Conservation (phyloP, 257 asterid genomes). For the Solanum paucissectum region DNA sequence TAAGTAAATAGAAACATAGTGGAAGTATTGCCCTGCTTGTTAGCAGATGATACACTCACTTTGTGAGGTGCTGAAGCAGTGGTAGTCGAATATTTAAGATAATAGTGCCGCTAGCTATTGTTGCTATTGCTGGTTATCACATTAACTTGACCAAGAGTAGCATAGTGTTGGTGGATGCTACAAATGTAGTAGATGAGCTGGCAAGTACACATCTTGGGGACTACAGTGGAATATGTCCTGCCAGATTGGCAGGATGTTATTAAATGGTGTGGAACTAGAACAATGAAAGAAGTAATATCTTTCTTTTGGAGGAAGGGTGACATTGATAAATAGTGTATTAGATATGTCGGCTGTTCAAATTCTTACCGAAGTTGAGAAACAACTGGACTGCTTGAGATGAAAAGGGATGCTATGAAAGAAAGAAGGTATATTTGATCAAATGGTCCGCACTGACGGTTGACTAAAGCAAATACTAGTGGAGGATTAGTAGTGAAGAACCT, state of each 20-base stretch:
- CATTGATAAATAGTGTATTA: background rate
- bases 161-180: background rate
- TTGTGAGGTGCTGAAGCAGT: background rate
- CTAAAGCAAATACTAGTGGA: background rate
- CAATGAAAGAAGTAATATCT: background rate
- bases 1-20: background rate
- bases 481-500: background rate
- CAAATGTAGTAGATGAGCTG: background rate
- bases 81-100: background rate
- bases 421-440: background rate
- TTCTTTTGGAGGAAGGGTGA: background rate
- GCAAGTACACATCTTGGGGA: background rate
- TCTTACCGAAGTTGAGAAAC: background rate
- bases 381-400: background rate
- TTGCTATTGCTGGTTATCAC: background rate
- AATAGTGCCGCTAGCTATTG: background rate
- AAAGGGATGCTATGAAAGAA: background rate
- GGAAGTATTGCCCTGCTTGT: background rate
- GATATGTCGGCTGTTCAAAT: background rate
- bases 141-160: background rate
- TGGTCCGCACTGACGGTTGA: background rate
- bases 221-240: background rate
- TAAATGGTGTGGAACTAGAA: background rate
- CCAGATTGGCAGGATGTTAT: background rate
- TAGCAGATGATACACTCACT: background rate